These are phyloP conservation scores for Mycena chlorophos DNA, from an alignment of 768 basidiomycete species.

Conservation along the genomic window DNA sequence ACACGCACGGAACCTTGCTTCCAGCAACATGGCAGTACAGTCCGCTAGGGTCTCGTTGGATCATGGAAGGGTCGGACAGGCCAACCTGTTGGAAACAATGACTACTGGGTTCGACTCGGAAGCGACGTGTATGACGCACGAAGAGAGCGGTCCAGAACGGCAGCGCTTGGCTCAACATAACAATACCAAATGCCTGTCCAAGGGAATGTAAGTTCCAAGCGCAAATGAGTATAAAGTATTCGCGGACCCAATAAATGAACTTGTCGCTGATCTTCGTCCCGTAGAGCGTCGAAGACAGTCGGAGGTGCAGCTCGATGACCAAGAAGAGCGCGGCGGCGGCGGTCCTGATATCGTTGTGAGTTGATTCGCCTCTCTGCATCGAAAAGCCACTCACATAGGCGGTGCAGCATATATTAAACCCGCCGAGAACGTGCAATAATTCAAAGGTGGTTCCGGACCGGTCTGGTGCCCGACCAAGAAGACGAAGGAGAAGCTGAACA, in stretches of 20 bases:
- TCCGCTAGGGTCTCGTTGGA: background rate
- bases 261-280: background rate
- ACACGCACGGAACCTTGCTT: background rate
- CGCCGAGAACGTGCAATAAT: background rate
- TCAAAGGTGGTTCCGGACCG: background rate
- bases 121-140: background rate
- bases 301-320: slow-evolving; percentile 2
- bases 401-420: slow-evolving; percentile 6
- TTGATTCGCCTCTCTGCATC: background rate
- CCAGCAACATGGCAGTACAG: background rate
- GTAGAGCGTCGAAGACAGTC: background rate
- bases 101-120: background rate
- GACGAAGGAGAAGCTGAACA: slow-evolving; percentile 3
- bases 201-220: background rate
- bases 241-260: background rate
- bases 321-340: background rate
- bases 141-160: slow-evolving; percentile 1
- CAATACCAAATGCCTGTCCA: background rate
- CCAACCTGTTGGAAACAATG: background rate
- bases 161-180: background rate
- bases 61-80: background rate
- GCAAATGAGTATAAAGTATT: background rate
- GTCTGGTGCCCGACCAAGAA: slow-evolving; percentile 6
- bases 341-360: background rate
- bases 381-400: background rate